These are phyloP conservation scores for Lactarius sp. DNA, from an alignment of 768 basidiomycete species.

Conservation along the genomic window DNA sequence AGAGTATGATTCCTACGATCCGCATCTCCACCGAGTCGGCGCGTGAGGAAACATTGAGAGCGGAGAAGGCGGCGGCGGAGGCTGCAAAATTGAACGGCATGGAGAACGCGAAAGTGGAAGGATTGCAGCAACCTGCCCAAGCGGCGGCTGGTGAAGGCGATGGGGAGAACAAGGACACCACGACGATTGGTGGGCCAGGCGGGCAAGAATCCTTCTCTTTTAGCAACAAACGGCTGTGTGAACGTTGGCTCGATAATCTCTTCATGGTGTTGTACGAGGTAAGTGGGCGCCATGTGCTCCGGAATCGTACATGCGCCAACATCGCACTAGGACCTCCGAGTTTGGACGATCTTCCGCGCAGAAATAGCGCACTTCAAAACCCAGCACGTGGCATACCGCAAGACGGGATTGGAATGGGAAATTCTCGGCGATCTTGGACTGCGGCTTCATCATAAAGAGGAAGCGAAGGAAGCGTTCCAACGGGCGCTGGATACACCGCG, in stretches of 20 bases:
- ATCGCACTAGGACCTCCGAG: constrained; percentile 73
- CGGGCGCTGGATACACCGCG: constrained; percentile 82
- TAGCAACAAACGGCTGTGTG: constrained; percentile 93
- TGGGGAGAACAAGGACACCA: constrained; percentile 28
- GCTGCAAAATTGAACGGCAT: constrained; percentile 38
- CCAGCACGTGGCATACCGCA: constrained; percentile 95
- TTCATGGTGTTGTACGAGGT: constrained; percentile 99
- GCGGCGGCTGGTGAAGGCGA: constrained; percentile 37
- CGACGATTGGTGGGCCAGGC: constrained; percentile 10
- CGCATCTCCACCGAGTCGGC: constrained; percentile 53
- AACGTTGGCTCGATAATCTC: constrained; percentile 95
- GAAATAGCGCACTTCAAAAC: constrained; percentile 99
- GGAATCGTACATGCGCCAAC: not conserved
- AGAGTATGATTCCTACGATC: constrained; percentile 49
- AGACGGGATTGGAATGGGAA: constrained; percentile 97
- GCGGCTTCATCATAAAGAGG: constrained; percentile 95
- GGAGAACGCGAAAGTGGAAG: constrained; percentile 35
- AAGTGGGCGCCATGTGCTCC: constrained; percentile 24
- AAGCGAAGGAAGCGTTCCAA: constrained; percentile 97
- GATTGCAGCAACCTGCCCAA: constrained; percentile 40
- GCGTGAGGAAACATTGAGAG: constrained; percentile 43
- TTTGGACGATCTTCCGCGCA: constrained; percentile 98
- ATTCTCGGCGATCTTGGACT: constrained; percentile 91
- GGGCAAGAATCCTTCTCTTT: constrained; percentile 76
- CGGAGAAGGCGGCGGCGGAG: constrained; percentile 34